Base-by-base conservation (phyloP, 495 filamentous ascomycete species). In the Hypoxylon lenormandii region DNA sequence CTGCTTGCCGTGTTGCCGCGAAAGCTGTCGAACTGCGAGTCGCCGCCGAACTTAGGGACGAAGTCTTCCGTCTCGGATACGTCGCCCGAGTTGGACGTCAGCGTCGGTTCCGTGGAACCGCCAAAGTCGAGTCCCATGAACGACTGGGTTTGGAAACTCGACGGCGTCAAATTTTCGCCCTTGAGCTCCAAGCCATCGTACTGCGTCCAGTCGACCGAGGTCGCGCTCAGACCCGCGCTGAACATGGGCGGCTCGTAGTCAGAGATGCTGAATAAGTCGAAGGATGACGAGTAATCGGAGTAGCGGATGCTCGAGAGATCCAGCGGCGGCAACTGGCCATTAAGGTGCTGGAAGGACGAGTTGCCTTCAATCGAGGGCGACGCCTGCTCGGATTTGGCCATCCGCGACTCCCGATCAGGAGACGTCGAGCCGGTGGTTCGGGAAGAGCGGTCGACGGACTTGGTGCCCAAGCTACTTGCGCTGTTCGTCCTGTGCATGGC, bases 21-120 rank as follows among this genome's bases (percentile, higher is more conserved):
- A 71, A 83, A 87, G 46, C 81, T 78, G 58, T 86, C 81, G 58
- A 84, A 69, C 11, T 74, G 80, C 64, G 87, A 81, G 51, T 87
- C 86, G 60, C 85, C 85, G 58, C 85, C 84, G 56, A 84, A 81
- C 61, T 82, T 84, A n/a, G 83, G 76, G 46, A 80, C 70, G 70
- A 84, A 83, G 49, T 93, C 91, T 54, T 91, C 90, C 12, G 86
- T 86, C 76, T 92, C 90, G 12, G 90, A 92, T 26, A 90, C 86
- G 63, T 92, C 90, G 28, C 90, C 90, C 1, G 90, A 92, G 7
- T 89, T 92, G 3, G 90, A 92, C 1, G 89, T 89, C 58, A 88
- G 79, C 5, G 83, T 86, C 46, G 82, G 79, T 48, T 85, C 80
- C 48, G 83, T 83, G 61, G 81, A 81, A 46, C 73, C 76, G 64